Base-by-base conservation (phyloP, 75 land plant genomes). In the Pinus taeda region DNA sequence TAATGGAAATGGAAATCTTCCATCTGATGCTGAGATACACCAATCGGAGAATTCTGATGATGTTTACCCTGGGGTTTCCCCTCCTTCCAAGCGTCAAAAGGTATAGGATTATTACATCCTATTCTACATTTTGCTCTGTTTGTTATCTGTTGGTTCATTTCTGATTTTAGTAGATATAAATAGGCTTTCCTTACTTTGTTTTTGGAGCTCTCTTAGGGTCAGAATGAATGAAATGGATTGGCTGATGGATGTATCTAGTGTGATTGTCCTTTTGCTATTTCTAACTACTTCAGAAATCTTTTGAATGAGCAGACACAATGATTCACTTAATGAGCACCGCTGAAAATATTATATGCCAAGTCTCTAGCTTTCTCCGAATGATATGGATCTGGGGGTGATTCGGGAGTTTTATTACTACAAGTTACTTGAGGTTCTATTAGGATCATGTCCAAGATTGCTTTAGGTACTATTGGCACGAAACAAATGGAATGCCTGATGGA, bases 41-140 rank as follows among this genome's bases (percentile, higher is more conserved):
- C 71, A 69, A 30, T 2, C 71, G 42, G 53, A 39, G 7, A n/a
- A 18, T 17, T 69, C 71, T 69, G 13, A 69, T 69, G 71, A 69
- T 39, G 53, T 21, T 69, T 69, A 20, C 49, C 53, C 22, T 69
- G 71, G 21, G n/a, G 49, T 42, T 39, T 69, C 53, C 7, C 45
- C 22, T 18, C 49, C 71, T 69, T 69, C 71, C 49, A 69, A 69
- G 71, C 71, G 53, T 39, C 71, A 6, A 7, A 69, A 39, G 71
- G 71, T 69, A 42, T 69, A 7, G 6, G 9, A 39, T 18, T 37
- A 20, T 12, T 5, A 69, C 53, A 6, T 36, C 45, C 36, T 14
- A 39, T 42, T 39, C n/a, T 42, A 18, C n/a, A 3, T 4, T 66
- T 39, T 66, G 18, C 37, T 36, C 2, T 1, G 20, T 36, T 67